These are phyloP conservation scores for Conringia planisiliqua DNA, from an alignment of 345 rosid species.

Conservation along the genomic window DNA sequence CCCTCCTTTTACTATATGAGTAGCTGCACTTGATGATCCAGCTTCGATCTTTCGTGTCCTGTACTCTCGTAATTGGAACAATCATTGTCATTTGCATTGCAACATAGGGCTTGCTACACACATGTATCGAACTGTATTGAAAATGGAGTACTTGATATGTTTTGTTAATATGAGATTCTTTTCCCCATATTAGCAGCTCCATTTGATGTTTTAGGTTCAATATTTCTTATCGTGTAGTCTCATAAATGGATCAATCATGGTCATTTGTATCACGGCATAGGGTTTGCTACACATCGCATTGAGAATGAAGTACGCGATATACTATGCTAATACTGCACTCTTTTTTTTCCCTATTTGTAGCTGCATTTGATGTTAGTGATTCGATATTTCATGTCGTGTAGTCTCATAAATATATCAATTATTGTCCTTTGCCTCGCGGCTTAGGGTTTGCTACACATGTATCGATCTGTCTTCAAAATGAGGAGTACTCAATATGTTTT, in stretches of 20 bases:
- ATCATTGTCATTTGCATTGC: background rate
- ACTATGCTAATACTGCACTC: background rate
- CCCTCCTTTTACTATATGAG: background rate
- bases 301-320: background rate
- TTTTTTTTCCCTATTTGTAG: background rate
- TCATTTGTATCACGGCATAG: background rate
- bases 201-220: background rate
- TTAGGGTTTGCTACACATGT: constrained; percentile 8
- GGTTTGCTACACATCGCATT: background rate
- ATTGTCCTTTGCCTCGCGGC: background rate
- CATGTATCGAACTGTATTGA: background rate
- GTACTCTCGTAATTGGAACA: constrained; percentile 1
- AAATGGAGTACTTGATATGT: background rate
- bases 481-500: background rate
- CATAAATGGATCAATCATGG: background rate
- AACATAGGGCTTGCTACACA: background rate
- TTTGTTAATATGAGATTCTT: background rate
- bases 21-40: constrained; percentile 4
- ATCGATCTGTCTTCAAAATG: background rate
- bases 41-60: background rate
- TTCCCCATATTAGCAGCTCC: background rate
- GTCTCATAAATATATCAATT: background rate
- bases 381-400: background rate
- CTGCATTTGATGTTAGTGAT: background rate
- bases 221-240: background rate